Conservation (phyloP, 371 early-diverging fungal species). For the Rhizopus stolonifer region DNA sequence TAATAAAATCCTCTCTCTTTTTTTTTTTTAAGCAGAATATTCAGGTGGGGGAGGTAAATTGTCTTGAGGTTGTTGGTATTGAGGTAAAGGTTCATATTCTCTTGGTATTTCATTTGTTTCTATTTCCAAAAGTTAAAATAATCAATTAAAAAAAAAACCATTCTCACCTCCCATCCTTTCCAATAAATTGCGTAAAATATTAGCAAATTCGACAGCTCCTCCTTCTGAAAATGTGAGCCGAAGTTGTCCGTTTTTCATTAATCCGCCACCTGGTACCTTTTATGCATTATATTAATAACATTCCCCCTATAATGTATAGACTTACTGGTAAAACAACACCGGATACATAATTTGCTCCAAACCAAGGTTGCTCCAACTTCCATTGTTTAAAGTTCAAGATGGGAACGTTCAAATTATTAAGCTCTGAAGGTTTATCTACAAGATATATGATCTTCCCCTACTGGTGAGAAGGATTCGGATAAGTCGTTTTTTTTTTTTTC, state of each 20-base stretch:
- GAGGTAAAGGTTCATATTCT: constrained; percentile 41
- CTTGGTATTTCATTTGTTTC: constrained; percentile 36
- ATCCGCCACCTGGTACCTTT: constrained; percentile 53
- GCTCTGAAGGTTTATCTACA: constrained; percentile 21
- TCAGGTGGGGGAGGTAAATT: constrained; percentile 20
- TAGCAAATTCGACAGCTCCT: constrained; percentile 57
- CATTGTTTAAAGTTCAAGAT: constrained; percentile 42
- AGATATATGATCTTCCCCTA: constrained; percentile 44
- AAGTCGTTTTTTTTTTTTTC: not conserved
- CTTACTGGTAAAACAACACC: constrained; percentile 47
- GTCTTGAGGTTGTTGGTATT: constrained; percentile 20
- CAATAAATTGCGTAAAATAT: constrained; percentile 35
- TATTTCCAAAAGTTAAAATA: no score
- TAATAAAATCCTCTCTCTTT: not conserved
- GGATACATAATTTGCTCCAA: constrained; percentile 54
- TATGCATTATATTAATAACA: no score
- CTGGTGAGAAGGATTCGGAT: not conserved
- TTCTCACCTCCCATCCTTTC: constrained; percentile 36
- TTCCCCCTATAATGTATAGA: no score
- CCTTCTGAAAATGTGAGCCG: constrained; percentile 53
- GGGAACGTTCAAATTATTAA: constrained; percentile 50
- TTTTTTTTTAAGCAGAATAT: constrained; percentile 10
- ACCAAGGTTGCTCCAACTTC: constrained; percentile 58
- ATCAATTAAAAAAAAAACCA: no score
- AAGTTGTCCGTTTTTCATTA: constrained; percentile 32